Evolutionary conservation across 2,329 filamentous ascomycete species (phyloP).

Genomic region (Monilinia laxa): DNA sequence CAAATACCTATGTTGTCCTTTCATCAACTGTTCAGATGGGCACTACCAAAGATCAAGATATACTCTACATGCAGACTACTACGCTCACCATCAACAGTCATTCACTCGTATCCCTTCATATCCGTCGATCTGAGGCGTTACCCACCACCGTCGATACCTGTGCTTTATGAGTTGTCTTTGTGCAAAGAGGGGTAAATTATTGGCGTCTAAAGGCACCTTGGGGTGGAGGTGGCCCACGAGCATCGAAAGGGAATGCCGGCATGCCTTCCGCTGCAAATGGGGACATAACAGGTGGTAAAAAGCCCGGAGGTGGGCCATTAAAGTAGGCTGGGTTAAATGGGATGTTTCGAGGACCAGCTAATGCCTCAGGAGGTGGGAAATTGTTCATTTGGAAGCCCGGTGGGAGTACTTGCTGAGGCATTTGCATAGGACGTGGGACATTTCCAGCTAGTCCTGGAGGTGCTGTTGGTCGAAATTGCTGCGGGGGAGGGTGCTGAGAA

Average conservation of each 20-base stretch:
- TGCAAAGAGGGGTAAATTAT: slow-evolving; percentile 21
- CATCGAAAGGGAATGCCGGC: slow-evolving; percentile 55
- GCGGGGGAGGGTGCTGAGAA: slow-evolving; percentile 42
- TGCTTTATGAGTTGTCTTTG: neutral
- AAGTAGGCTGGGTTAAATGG: slow-evolving; percentile 52
- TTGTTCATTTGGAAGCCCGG: slow-evolving; percentile 57
- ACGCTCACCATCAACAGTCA: neutral
- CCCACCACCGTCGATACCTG: neutral
- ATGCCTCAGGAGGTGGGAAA: slow-evolving; percentile 49
- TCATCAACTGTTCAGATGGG: neutral
- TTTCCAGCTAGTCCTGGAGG: slow-evolving; percentile 55
- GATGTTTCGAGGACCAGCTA: slow-evolving; percentile 45
- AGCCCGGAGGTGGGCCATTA: slow-evolving; percentile 51
- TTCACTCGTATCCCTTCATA: slow-evolving; percentile 3
- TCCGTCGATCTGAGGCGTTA: neutral
- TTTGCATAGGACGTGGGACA: slow-evolving; percentile 45
- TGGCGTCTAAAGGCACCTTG: slow-evolving; percentile 48
- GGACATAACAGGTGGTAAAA: slow-evolving; percentile 55
- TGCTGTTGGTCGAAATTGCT: slow-evolving; percentile 46
- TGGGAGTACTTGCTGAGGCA: slow-evolving; percentile 58
- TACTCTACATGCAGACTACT: slow-evolving; percentile 7
- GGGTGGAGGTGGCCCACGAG: slow-evolving; percentile 50
- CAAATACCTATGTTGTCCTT: neutral
- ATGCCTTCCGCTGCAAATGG: slow-evolving; percentile 53
- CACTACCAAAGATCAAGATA: neutral